A percentile compares a stretch with the other conserved stretches of the same genome.
Evolutionary conservation across 2,329 filamentous ascomycete species (phyloP).

Genomic region (Microcyclospora tardicrescens): DNA sequence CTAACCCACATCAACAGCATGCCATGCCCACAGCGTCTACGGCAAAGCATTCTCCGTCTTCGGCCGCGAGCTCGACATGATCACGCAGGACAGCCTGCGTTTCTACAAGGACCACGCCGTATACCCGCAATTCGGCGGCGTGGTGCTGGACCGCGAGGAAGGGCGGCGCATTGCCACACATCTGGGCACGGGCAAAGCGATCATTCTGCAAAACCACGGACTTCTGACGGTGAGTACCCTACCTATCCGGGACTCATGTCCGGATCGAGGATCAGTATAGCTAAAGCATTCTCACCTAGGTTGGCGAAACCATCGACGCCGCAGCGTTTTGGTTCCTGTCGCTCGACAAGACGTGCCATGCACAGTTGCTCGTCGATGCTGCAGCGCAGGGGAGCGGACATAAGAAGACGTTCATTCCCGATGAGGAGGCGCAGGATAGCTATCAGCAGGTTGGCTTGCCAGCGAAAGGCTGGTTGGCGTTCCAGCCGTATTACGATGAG

Average conservation of each 20-base stretch:
- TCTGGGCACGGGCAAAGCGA: conserved; percentile 27
- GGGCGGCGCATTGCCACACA: conserved; percentile 29
- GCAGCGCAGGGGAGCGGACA: conserved; percentile 27
- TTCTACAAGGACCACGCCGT: conserved; percentile 31
- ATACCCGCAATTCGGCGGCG: conserved; percentile 33
- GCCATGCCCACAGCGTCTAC: conserved; percentile 33
- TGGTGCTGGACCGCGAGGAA: conserved; percentile 32
- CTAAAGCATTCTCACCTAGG: conserved; percentile 7
- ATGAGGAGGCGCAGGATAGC: conserved; percentile 27
- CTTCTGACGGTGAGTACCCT: conserved; percentile 29
- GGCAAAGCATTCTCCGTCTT: conserved; percentile 37
- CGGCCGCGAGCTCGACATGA: conserved; percentile 33
- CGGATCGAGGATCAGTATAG: not conserved
- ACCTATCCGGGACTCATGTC: not conserved
- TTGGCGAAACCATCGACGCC: conserved; percentile 28
- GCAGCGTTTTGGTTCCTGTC: conserved; percentile 35
- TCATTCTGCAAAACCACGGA: conserved; percentile 32
- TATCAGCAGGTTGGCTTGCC: conserved; percentile 33
- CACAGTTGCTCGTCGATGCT: conserved; percentile 32
- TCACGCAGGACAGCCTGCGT: conserved; percentile 34
- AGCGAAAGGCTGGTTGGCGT: conserved; percentile 38
- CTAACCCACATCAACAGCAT: conserved; percentile 8
- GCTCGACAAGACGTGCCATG: conserved; percentile 34
- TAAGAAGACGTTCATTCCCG: conserved; percentile 28
- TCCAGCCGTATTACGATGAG: conserved; percentile 33